A percentile compares a stretch with the other conserved stretches of the same genome.
These are phyloP conservation scores for Rostrohypoxylon terebratum DNA, from an alignment of 495 filamentous ascomycete genomes.

Conservation along the genomic window DNA sequence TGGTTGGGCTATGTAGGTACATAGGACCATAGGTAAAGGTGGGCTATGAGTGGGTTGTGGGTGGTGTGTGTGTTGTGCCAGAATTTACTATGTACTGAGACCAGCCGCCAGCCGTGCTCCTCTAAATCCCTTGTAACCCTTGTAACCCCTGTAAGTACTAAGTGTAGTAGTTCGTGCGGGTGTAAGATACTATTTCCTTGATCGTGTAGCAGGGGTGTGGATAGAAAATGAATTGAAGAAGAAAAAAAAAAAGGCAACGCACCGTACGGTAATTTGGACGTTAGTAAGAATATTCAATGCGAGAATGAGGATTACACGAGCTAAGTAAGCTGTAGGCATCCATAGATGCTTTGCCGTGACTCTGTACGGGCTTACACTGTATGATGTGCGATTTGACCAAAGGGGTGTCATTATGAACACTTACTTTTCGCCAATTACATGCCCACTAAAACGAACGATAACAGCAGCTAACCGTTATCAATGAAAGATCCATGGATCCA, in stretches of 20 bases:
- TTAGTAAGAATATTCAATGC: too few species aligned
- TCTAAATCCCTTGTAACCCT: constrained; percentile 18
- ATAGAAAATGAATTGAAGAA: not conserved
- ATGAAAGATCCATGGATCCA: not conserved
- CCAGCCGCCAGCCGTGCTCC: constrained; percentile 32
- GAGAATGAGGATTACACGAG: too few species aligned
- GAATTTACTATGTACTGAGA: constrained; percentile 12
- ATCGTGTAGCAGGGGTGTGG: too few species aligned
- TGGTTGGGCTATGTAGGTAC: constrained; percentile 42
- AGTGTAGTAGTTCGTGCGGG: too few species aligned
- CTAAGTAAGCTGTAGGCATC: too few species aligned
- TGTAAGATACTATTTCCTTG: too few species aligned
- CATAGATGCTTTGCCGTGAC: too few species aligned
- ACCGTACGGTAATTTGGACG: too few species aligned
- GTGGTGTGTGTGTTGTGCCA: constrained; percentile 14
- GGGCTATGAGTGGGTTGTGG: constrained; percentile 28
- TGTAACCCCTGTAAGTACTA: too few species aligned
- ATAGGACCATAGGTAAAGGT: constrained; percentile 22
- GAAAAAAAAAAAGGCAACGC: too few species aligned
- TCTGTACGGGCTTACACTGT: not conserved
- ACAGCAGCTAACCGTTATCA: not conserved
- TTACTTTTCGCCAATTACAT: not conserved
- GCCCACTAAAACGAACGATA: constrained; percentile 9
- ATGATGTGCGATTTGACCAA: constrained; percentile 27
- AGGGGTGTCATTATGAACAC: constrained; percentile 20